phyloP scores from a whole-genome alignment of 2,329 filamentous ascomycete genomes.

The Cladobotryum mycophilum region DNA sequence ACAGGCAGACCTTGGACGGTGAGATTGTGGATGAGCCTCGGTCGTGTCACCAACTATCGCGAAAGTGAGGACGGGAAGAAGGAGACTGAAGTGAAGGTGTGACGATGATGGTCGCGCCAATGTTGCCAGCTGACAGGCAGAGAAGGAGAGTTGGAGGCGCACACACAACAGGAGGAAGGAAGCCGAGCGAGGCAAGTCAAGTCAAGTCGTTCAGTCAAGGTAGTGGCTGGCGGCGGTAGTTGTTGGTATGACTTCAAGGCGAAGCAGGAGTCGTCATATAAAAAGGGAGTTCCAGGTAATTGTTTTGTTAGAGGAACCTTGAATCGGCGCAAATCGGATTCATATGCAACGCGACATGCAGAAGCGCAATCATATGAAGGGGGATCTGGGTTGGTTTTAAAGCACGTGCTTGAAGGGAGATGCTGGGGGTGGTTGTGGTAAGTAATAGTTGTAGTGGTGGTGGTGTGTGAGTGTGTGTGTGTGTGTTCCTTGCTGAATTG shows the following conservation, averaged over 20 bases:
- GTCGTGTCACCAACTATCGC: background rate
- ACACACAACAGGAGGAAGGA: background rate
- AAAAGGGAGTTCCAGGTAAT: background rate
- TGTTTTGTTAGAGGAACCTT: background rate
- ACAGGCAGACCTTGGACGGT: background rate
- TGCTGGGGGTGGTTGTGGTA: constrained; percentile 10
- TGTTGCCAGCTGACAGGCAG: background rate
- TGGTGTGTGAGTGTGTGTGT: too few species aligned
- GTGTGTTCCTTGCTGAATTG: too few species aligned
- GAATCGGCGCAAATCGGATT: background rate
- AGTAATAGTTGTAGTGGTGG: too few species aligned
- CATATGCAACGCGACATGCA: background rate
- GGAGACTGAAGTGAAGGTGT: background rate
- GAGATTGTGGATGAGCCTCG: background rate
- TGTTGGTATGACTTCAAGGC: background rate
- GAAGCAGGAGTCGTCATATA: background rate
- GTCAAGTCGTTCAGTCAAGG: background rate
- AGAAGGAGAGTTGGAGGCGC: background rate
- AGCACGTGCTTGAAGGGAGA: constrained; percentile 13
- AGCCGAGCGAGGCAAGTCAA: background rate
- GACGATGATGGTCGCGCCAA: background rate
- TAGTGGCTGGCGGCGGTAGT: too few species aligned
- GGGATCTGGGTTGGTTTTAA: background rate
- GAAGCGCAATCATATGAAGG: constrained; percentile 1
- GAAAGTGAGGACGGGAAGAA: background rate